These are phyloP conservation scores for Haplosporangium gracile DNA, from an alignment of 192 early-diverging fungal genomes.

Conservation along the genomic window DNA sequence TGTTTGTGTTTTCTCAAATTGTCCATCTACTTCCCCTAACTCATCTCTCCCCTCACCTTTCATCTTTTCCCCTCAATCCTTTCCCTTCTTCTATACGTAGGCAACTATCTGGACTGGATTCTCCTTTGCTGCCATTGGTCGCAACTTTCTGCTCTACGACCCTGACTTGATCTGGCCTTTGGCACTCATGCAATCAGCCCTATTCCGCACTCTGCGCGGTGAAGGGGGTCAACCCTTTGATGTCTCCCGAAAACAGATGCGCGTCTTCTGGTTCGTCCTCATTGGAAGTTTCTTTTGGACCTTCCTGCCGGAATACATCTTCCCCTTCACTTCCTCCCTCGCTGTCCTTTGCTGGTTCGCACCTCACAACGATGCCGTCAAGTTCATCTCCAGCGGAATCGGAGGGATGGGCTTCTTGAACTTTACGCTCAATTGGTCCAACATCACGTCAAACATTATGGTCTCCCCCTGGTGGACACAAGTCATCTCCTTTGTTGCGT, in stretches of 20 bases:
- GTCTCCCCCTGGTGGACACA: constrained; percentile 61
- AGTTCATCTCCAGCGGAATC: constrained; percentile 57
- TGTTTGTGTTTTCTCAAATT: background rate
- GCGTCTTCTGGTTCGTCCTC: constrained; percentile 54
- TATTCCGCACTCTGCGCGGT: constrained; percentile 50
- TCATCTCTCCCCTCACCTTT: background rate
- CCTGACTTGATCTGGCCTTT: constrained; percentile 59
- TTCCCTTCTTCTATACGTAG: background rate
- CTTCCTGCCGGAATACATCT: constrained; percentile 56
- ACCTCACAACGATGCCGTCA: constrained; percentile 41
- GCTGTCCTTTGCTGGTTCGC: constrained; percentile 59
- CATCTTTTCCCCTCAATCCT: too few relatives aligned
- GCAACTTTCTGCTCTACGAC: constrained; percentile 56
- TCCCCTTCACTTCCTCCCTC: constrained; percentile 53
- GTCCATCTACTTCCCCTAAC: background rate
- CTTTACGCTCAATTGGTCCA: constrained; percentile 62
- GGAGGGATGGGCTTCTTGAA: constrained; percentile 63
- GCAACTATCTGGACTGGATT: constrained; percentile 58
- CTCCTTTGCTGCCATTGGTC: constrained; percentile 55
- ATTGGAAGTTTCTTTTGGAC: constrained; percentile 57
- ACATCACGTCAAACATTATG: constrained; percentile 55
- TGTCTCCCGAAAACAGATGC: constrained; percentile 43
- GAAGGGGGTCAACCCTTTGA: constrained; percentile 39
- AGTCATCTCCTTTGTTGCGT: constrained; percentile 57
- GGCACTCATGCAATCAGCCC: constrained; percentile 55